Base-by-base conservation (phyloP, 2,329 filamentous ascomycete species). In the Colletotrichum orchidophilum region DNA sequence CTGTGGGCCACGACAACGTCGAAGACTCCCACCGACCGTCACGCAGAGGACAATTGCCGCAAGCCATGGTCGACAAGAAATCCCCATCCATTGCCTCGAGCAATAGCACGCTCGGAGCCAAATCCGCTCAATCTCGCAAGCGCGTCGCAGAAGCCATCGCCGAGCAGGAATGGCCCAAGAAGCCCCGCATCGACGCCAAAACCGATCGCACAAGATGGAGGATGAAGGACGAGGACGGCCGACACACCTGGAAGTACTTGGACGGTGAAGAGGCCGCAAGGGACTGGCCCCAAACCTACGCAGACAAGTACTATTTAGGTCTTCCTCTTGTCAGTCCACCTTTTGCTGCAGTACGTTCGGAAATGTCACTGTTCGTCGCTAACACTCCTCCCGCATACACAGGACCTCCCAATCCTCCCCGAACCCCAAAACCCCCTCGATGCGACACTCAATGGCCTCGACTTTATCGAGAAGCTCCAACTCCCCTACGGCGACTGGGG, bases 161-260 rank as follows among this genome's bases (percentile, higher is more conserved):
- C 55, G 75, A 76, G 50, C 79, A 81, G 53, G 75, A 76, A 39
- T 82, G 78, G 70, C 81, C 83, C 39, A 88, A 88, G 75, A 83
- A 81, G 59, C 84, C 85, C 35, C 84, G 80, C 72, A 79, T 90
- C 58, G 82, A 81, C 55, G 83, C 86, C 49, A 90, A 88, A 78
- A 98, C 95, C 5, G 96, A 99, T 81, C 89, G 90, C 74, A 88
- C 90, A 8, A 87, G 93, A 81, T 99, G 96, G 96, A 90, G 96
- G 73, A 83, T 98, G 79, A 88, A 90, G 72, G 92, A 97, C 77
- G 94, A 97, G 71, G 88, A 90, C 62, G 96, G 96, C 59, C 88
- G 93, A 66, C 95, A 98, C 77, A 97, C 94, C 61, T 99, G 96
- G 96, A 93, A 96, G 77, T 99, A 98, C 79, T 85, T 99, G 3